These are phyloP conservation scores for Venturia carpophila DNA, from an alignment of 2,329 filamentous ascomycete species.

Conservation along the genomic window DNA sequence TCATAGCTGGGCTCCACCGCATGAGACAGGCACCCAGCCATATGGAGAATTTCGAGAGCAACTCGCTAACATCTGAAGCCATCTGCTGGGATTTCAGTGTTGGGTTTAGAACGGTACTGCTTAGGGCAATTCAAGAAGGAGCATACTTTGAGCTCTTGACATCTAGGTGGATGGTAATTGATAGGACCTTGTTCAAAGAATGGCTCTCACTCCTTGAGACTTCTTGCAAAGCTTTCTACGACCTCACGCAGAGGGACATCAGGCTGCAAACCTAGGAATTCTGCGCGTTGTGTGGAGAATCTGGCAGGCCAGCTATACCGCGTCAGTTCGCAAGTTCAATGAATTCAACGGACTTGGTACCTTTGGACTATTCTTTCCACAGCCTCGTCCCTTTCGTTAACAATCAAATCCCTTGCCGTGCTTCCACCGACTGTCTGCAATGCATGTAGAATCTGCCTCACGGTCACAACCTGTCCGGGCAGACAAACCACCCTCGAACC, in stretches of 20 bases:
- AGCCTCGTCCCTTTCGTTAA: conserved; percentile 44
- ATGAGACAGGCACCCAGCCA: no score
- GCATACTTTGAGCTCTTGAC: no score
- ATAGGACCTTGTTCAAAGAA: no score
- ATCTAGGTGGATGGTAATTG: no score
- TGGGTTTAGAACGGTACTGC: no score
- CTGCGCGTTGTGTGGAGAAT: neutral
- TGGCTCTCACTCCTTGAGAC: neutral
- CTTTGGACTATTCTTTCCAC: conserved; percentile 47
- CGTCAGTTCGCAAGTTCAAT: conserved; percentile 39
- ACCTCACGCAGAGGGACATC: neutral
- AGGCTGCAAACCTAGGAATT: neutral
- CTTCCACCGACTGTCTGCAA: conserved; percentile 48
- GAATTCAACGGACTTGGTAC: conserved; percentile 50
- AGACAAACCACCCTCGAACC: conserved; percentile 42
- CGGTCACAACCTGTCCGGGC: conserved; percentile 47
- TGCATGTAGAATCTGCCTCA: conserved; percentile 50
- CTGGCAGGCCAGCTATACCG: conserved; percentile 1
- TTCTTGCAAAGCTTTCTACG: neutral
- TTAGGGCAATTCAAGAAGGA: no score
- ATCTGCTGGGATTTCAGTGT: no score
- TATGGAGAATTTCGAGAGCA: no score
- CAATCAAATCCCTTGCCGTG: conserved; percentile 43
- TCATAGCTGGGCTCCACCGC: no score
- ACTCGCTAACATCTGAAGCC: no score